Evolutionary conservation across 2,329 filamentous ascomycete genomes (phyloP), one percentile per base, ranked within the genome.

Genomic region (Cadophora gregata): DNA sequence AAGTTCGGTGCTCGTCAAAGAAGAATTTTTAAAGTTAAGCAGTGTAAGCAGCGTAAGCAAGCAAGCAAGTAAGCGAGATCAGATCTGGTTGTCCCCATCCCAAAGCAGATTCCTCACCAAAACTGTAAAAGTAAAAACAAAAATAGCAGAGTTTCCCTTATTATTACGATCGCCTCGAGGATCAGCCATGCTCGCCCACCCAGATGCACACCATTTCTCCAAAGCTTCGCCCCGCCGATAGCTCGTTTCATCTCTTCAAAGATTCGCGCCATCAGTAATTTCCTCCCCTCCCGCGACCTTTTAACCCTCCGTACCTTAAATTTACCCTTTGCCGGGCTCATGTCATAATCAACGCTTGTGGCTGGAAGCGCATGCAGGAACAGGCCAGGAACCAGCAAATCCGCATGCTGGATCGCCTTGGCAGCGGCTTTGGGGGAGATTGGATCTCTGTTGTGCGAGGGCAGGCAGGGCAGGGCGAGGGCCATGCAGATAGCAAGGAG

Each of bases 91-190:
- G n/a, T n/a, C 14, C 38, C 16, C 12, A 42, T 42, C 10, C 10
- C 38, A 42, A 16, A 42, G 16, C 38, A 42, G 38, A 42, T 42
- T 42, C 38, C 38, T 16, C 12, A 42, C 38, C 19, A n/a, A n/a
- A n/a, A 45, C 21, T 16, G 25, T 31, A 31, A 31, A 53, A 53
- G 31, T 53, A n/a, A n/a, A n/a, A n/a, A n/a, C n/a, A n/a, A 53
- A 19, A 14, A 53, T 14, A 31, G 7, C 50, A 53, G 27, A 53
- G 27, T 31, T n/a, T n/a, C n/a, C n/a, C n/a, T 53, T 27, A 19
- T 25, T 31, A 53, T 53, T 53, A 8, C 50, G 50, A 53, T 53
- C 50, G 50, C 27, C 50, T 51, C 27, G 25, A 29, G 31, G 50
- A 53, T 53, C 50, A 53, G 50, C 50, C 16, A 31, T 21, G 42